Conservation (phyloP, 257 asterid species). For the Thymus mandschuricus region DNA sequence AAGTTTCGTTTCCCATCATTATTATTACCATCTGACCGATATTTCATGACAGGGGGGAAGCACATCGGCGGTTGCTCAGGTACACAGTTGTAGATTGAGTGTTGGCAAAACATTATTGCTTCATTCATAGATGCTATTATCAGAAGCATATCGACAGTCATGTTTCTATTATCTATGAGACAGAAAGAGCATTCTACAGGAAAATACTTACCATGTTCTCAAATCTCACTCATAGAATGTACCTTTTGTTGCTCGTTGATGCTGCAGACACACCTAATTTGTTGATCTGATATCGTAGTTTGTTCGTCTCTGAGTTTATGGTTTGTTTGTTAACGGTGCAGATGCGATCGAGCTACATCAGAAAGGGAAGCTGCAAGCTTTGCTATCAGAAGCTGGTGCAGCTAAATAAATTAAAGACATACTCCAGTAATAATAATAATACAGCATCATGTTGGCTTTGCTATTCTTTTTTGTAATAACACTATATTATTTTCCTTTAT, state of each 20-base stretch:
- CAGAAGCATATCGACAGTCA: neutral
- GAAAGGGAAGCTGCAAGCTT: conserved; percentile 67
- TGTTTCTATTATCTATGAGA: no score
- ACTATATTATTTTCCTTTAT: neutral
- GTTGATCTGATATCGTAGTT: no score
- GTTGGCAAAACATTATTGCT: neutral
- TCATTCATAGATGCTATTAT: neutral
- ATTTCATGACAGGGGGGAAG: conserved; percentile 66
- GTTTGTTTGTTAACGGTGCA: conserved; percentile 32
- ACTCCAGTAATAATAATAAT: neutral
- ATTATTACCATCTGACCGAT: neutral
- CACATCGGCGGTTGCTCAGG: conserved; percentile 97
- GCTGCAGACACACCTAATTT: neutral
- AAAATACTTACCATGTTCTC: no score
- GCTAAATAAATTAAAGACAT: conserved; percentile 21
- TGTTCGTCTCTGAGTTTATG: neutral
- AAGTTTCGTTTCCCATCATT: neutral
- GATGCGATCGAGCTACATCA: conserved; percentile 67
- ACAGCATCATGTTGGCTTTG: neutral
- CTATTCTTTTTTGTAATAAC: neutral
- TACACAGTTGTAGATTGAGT: conserved; percentile 23
- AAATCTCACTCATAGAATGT: no score
- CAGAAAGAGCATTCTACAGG: no score
- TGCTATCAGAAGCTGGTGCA: conserved; percentile 69
- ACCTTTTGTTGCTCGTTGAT: no score